Percentiles rank a stretch among this genome's conserved stretches.
These are phyloP conservation scores for Penicillium daleae DNA, from an alignment of 495 filamentous ascomycete genomes.

Conservation along the genomic window DNA sequence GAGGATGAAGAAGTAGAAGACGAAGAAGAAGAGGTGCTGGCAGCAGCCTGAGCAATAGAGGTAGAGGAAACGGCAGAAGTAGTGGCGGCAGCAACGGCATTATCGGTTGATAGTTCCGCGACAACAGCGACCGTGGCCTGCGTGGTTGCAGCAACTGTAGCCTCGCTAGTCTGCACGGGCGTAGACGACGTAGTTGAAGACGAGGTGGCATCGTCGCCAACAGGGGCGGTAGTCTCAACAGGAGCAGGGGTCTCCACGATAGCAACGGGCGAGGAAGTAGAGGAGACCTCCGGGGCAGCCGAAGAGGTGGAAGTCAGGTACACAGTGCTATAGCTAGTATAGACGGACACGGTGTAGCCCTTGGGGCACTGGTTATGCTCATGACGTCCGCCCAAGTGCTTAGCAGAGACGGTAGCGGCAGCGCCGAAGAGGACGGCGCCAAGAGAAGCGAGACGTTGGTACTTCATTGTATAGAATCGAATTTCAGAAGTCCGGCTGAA, in stretches of 20 bases:
- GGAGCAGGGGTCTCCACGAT: constrained; percentile 5
- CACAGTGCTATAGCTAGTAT: constrained; percentile 27
- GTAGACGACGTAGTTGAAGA: constrained; percentile 11
- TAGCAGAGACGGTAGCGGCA: constrained; percentile 36
- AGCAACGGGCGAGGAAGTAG: neutral
- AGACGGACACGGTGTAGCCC: constrained; percentile 34
- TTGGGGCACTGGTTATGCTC: constrained; percentile 33
- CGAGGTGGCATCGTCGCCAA: constrained; percentile 10
- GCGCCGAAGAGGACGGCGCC: constrained; percentile 35
- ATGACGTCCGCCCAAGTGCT: constrained; percentile 24
- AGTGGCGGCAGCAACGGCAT: constrained; percentile 6
- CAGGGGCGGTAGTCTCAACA: constrained; percentile 11
- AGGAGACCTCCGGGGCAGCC: constrained; percentile 17
- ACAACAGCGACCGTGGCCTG: constrained; percentile 18
- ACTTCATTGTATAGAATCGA: constrained; percentile 37
- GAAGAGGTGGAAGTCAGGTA: constrained; percentile 28
- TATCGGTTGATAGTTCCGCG: constrained; percentile 11
- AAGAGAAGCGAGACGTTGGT: constrained; percentile 33
- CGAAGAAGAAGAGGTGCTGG: constrained; percentile 12
- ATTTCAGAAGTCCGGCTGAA: constrained; percentile 1
- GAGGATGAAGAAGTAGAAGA: constrained; percentile 15
- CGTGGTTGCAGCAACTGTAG: constrained; percentile 14
- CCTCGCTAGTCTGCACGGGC: constrained; percentile 11
- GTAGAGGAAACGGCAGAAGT: constrained; percentile 14
- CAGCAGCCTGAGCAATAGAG: constrained; percentile 11